Evolutionary conservation across 306 rosid genomes (phyloP).

Genomic region (Cicer arietinum): DNA sequence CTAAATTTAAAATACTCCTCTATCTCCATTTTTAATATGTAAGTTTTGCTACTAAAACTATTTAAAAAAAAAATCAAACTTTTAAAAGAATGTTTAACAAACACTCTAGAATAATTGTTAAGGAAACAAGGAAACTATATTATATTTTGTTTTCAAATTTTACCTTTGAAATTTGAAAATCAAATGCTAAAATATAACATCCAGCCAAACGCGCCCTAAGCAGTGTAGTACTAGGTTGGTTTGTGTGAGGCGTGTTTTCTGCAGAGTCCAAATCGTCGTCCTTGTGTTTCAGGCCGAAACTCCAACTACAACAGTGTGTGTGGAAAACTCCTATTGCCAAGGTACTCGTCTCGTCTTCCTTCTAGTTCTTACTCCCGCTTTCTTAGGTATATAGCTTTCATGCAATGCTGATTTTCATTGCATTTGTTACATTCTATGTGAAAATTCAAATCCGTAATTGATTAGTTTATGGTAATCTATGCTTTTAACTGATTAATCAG

Average conservation of each 20-base stretch:
- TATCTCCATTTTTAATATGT: too few relatives aligned
- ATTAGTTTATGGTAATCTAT: not conserved
- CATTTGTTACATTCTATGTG: not conserved
- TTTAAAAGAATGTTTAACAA: too few relatives aligned
- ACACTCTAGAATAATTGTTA: too few relatives aligned
- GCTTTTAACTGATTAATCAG: not conserved
- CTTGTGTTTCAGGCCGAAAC: not conserved
- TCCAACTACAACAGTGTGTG: not conserved
- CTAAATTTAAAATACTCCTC: too few relatives aligned
- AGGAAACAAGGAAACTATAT: too few relatives aligned
- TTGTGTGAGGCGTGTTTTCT: not conserved
- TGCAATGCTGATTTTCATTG: not conserved
- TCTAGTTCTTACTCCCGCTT: not conserved
- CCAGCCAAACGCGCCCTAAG: slow-evolving; percentile 17
- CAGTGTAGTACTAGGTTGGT: not conserved
- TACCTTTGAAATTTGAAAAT: too few relatives aligned
- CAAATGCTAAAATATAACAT: not conserved
- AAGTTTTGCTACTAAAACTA: too few relatives aligned
- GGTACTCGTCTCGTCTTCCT: slow-evolving; percentile 8
- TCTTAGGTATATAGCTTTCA: not conserved
- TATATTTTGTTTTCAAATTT: too few relatives aligned
- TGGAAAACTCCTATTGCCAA: slow-evolving; percentile 4
- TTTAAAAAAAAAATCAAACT: too few relatives aligned
- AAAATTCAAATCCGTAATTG: not conserved
- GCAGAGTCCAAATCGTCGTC: slow-evolving; percentile 11